Evolutionary conservation across 2,329 filamentous ascomycete species (phyloP), one percentile per base, ranked within the genome.

Genomic region (Dothidotthia symphoricarpi): DNA sequence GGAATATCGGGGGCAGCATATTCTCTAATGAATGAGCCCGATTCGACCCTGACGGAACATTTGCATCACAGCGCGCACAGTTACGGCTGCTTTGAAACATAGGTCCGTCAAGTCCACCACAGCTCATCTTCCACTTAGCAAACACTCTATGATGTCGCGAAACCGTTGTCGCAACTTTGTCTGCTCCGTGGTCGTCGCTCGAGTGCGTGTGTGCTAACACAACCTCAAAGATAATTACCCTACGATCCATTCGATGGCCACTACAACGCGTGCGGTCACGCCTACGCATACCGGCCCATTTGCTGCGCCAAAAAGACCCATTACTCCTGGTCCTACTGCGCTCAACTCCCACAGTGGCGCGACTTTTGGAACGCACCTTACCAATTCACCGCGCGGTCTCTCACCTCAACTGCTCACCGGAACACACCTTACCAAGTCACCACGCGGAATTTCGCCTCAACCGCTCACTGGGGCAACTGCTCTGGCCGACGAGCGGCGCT

Each of bases 381-480:
- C 71, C 34, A 72, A 69, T 41, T 69, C 69, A 8, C 67, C 66
- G 15, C 65, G 66, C 39, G 64, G 61, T 6, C 50, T 69, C 31
- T 72, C 69, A 24, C 67, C 69, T 7, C 53, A 59, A 41, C 60
- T 57, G 24, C n/a, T n/a, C n/a, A n/a, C n/a, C n/a, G 63, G 59
- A 15, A 53, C 63, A 16, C 61, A 66, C 41, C 59, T 70, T 34
- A 69, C 71, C 34, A 72, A 69, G 42, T 69, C 69, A 7, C 67
- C 66, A 15, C 65, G 66, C 39, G 64, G 61, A 6, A 49, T 69
- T 32, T 69, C 67, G 12, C 69, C 69, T 3, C 59, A 63, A 40
- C 66, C 67, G 24, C 62, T 76, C 16, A 74, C 74, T 1, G 74
- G 71, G 31, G 70, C 70, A 14, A 69, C 69, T 39, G 73, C 72